These are phyloP conservation scores for Arachis monticola DNA, from an alignment of 331 rosid genomes.

Conservation along the genomic window DNA sequence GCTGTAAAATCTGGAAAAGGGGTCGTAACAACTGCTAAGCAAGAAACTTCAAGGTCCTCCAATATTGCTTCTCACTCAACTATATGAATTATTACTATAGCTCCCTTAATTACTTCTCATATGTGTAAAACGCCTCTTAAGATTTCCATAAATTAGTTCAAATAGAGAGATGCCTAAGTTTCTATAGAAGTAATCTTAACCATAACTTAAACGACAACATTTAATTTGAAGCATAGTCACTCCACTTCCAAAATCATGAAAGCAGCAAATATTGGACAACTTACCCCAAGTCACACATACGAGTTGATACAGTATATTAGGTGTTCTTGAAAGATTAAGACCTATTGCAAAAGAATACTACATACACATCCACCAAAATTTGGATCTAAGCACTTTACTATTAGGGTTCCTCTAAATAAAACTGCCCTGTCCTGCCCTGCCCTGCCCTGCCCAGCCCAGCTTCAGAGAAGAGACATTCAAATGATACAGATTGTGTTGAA, in stretches of 20 bases:
- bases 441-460: neutral
- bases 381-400: slow-evolving; percentile 19
- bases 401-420: slow-evolving; percentile 12
- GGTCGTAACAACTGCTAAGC: neutral
- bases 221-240: neutral
- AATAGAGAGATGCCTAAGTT: too few species aligned
- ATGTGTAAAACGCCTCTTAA: too few species aligned
- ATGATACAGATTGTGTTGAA: neutral
- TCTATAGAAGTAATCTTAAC: too few species aligned
- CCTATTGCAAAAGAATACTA: neutral
- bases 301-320: neutral
- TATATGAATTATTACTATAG: too few species aligned
- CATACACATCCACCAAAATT: neutral
- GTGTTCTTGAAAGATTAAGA: neutral
- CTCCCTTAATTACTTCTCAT: too few species aligned
- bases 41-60: neutral
- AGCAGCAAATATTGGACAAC: slow-evolving; percentile 15
- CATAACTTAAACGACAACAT: too few species aligned
- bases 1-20: neutral
- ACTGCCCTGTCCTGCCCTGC: neutral
- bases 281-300: neutral
- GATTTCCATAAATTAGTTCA: too few species aligned
- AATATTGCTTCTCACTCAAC: neutral
- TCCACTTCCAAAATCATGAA: slow-evolving; percentile 1
- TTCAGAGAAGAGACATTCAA: neutral